Evolutionary conservation across 2,329 filamentous ascomycete species (phyloP).

Genomic region (Apiospora koreana): DNA sequence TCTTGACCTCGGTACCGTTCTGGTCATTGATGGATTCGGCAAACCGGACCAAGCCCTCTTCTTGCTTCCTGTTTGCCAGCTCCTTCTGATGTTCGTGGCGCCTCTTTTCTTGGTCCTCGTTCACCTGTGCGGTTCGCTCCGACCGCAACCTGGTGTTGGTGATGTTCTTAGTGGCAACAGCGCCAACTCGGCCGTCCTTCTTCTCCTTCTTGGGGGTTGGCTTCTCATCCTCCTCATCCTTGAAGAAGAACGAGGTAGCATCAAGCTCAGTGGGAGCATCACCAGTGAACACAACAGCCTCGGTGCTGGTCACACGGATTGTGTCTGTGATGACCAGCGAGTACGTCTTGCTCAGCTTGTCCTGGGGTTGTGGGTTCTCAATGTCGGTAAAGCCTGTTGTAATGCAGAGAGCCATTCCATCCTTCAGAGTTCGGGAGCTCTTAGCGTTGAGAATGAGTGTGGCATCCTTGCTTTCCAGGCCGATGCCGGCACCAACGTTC

Average conservation of each 20-base stretch:
- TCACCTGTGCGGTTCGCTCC: constrained; percentile 82
- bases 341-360: constrained; percentile 87
- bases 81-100: constrained; percentile 93
- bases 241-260: constrained; percentile 97
- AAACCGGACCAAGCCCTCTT: constrained; percentile 82
- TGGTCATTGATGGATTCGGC: constrained; percentile 81
- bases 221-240: constrained; percentile 88
- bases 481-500: constrained; percentile 88
- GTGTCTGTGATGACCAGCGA: constrained; percentile 92
- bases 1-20: constrained; percentile 92
- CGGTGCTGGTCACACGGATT: constrained; percentile 78
- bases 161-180: constrained; percentile 92
- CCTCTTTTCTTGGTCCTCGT: constrained; percentile 86
- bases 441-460: constrained; percentile 86
- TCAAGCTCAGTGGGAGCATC: constrained; percentile 91
- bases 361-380: constrained; percentile 81
- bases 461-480: constrained; percentile 84
- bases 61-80: constrained; percentile 81
- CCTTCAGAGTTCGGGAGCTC: constrained; percentile 79
- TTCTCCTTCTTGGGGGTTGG: constrained; percentile 89
- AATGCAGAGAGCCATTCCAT: constrained; percentile 95
- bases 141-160: constrained; percentile 90
- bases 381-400: constrained; percentile 90
- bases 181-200: constrained; percentile 78
- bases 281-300: constrained; percentile 87